These are phyloP conservation scores for Microsporum audouinii DNA, from an alignment of 2,329 filamentous ascomycete species.

Conservation along the genomic window DNA sequence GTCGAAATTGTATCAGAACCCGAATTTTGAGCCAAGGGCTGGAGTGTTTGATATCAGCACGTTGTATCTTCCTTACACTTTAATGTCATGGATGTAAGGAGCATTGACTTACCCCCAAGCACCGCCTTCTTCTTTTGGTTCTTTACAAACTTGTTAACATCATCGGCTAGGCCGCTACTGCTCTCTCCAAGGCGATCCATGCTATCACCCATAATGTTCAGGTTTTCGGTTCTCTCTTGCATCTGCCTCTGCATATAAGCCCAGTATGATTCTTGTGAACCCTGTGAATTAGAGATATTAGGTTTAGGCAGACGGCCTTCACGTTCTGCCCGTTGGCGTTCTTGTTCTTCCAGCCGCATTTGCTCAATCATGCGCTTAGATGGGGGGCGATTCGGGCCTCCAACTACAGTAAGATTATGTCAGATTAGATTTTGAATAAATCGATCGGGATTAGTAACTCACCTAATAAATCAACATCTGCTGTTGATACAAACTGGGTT, in stretches of 20 bases:
- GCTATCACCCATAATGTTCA: conserved; percentile 69
- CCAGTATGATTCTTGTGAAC: conserved; percentile 51
- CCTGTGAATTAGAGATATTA: background rate
- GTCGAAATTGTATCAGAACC: conserved; percentile 22
- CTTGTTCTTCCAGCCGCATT: conserved; percentile 59
- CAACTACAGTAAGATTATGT: conserved; percentile 40
- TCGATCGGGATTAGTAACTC: conserved; percentile 16
- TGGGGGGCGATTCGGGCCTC: conserved; percentile 74
- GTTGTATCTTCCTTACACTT: background rate
- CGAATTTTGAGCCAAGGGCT: conserved; percentile 35
- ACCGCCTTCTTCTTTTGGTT: conserved; percentile 81
- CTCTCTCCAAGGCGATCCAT: conserved; percentile 74
- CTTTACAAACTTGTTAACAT: conserved; percentile 74
- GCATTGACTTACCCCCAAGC: conserved; percentile 45
- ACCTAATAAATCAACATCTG: conserved; percentile 77
- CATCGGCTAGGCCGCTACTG: conserved; percentile 72
- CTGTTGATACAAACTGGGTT: conserved; percentile 77
- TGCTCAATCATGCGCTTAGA: conserved; percentile 82
- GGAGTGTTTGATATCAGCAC: conserved; percentile 7
- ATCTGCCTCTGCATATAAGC: conserved; percentile 78
- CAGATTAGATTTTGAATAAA: background rate
- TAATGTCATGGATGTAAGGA: background rate
- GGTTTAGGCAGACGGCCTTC: conserved; percentile 7
- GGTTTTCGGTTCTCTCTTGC: conserved; percentile 78
- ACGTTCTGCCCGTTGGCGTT: conserved; percentile 32